Base-by-base conservation (phyloP, 2,329 filamentous ascomycete species). In the Calonectria pauciramosa region DNA sequence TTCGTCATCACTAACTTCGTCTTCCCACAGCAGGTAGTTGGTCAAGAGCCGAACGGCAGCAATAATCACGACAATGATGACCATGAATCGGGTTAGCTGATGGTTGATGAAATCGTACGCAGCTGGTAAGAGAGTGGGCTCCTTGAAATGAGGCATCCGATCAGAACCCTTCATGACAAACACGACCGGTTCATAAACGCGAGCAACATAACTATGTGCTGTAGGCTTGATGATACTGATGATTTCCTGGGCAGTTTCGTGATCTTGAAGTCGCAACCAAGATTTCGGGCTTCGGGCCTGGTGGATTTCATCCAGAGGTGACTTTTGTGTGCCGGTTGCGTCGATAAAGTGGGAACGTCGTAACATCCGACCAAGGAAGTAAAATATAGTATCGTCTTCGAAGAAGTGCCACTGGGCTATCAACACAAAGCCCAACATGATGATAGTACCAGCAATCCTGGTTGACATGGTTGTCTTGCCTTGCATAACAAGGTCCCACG, bases 331-430 rank as follows among this genome's bases (percentile, higher is more conserved):
- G 82, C 67, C 83, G 83, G 28, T 84, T 71, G 26, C 54, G 13
- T 77, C 76, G 10, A 69, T 47, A 10, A 68, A 47, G 7, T 76
- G 71, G 5, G 75, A 60, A 4, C 75, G 74, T 74, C 70, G 78
- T 70, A 77, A 79, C n/a, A 82, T 52, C 14, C 80, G 79, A n/a
- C 75, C 56, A 26, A 83, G 56, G 49, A 82, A 80, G 41, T 82
- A 77, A 16, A 82, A 70, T 13, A 89, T 78, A 63, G 88, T 89
- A 68, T 89, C 89, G 63, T 89, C 89, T 59, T 93, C 92, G 76
- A 94, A 94, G 77, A 96, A 96, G 80, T 96, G 94, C 89, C 93
- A 94, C 78, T 96, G 94, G 0, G 94, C 91, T 54, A 93, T 91
- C 20, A 95, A 82, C 9, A 96, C 90, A 77, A 95, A 94, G 2